These are phyloP conservation scores for Pseudonitzschia delicatissima DNA, from an alignment of 108 stramenopile genomes.

Conservation along the genomic window DNA sequence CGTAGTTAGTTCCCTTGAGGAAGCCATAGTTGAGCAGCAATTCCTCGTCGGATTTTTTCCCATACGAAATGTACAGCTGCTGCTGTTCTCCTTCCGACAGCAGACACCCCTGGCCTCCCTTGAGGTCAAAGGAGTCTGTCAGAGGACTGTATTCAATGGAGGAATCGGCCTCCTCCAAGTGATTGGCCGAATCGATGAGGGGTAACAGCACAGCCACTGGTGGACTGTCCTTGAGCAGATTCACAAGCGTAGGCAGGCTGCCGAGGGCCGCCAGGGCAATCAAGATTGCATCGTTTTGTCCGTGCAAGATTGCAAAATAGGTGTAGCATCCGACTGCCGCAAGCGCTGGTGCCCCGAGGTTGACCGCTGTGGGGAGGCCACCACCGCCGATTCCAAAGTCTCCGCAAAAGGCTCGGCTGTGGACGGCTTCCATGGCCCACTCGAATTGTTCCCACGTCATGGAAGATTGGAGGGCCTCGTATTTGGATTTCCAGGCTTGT, in stretches of 20 bases:
- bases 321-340: conserved; percentile 24
- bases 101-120: conserved; percentile 56
- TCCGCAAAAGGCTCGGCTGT: conserved; percentile 72
- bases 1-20: conserved; percentile 27
- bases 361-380: conserved; percentile 15
- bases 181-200: conserved; percentile 80
- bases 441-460: conserved; percentile 64
- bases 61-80: conserved; percentile 76
- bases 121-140: conserved; percentile 47
- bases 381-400: conserved; percentile 38
- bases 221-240: conserved; percentile 15
- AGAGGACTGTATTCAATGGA: conserved; percentile 65
- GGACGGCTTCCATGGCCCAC: conserved; percentile 85
- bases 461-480: conserved; percentile 23
- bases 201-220: conserved; percentile 63
- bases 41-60: conserved; percentile 57
- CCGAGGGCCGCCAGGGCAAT: conserved; percentile 29
- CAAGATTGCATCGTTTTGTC: conserved; percentile 25
- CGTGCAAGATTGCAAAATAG: conserved; percentile 12
- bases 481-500: conserved; percentile 59
- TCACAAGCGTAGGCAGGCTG: conserved; percentile 45
- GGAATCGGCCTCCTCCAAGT: conserved; percentile 64
- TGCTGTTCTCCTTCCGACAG: conserved; percentile 34
- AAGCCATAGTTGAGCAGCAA: conserved; percentile 78
- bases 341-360: conserved; percentile 16